Base-by-base conservation (phyloP, 140 eudicot genomes). In the Cichorium intybus region DNA sequence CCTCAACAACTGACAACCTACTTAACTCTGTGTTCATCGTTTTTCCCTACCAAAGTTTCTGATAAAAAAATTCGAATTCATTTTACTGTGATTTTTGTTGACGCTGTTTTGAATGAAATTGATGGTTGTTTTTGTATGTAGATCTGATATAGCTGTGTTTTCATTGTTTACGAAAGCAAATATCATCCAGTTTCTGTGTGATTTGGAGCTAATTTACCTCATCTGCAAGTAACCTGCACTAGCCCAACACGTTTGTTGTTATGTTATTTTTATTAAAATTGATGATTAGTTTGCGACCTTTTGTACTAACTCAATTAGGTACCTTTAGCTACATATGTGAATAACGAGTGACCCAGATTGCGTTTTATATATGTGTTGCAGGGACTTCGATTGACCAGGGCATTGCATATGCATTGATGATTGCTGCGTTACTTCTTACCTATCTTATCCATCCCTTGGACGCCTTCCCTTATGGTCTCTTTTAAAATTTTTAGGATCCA, bases 341-440 rank as follows among this genome's bases (percentile, higher is more conserved):
- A 41, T 4, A 26, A 17, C 18, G 26, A 56, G 14, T 27, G 64
- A 60, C 29, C 45, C 21, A 57, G 33, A 14, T 75, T 33, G 55
- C 29, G 12, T 49, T 57, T 8, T n/a, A n/a, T n/a, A 3, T 65
- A n/a, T 58, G 18, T 66, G 23, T 20, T 71, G 53, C 62, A 85
- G 93, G 93, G 51, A 82, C 83, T 11, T 72, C 93, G 0, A 60
- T 85, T 34, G 93, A 85, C 47, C 93, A 75, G 46, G 93, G 93
- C 24, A 66, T 85, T 3, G 93, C 85, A 18, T 85, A 81, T 8
- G 75, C 71, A 50, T 71, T 85, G 81, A 81, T 85, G 88, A 51
- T 85, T 49, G 78, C 56, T 33, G 93, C 93, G 14, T 60, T 85
- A 47, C 85, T 79, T 22, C 67, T 85, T 3, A 79, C 88, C 14